Conservation (phyloP, 1,284 basidiomycete species). For the Trichosporon asahii region DNA sequence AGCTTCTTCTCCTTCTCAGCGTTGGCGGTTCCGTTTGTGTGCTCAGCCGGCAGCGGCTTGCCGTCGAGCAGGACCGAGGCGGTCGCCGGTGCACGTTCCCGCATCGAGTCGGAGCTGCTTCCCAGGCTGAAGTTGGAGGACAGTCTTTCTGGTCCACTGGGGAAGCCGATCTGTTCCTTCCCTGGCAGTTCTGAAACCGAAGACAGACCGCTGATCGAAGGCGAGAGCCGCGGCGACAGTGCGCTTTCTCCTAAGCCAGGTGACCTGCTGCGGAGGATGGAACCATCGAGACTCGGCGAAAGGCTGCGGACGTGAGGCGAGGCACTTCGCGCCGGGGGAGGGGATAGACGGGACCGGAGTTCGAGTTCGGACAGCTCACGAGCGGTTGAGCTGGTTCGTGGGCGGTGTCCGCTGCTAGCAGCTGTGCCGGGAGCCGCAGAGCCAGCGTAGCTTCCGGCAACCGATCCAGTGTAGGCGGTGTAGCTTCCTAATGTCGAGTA, state of each 20-base stretch:
- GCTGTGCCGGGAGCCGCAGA: background rate
- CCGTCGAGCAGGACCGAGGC: background rate
- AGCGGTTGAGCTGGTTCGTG: background rate
- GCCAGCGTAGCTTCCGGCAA: slow-evolving; percentile 6
- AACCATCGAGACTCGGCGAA: background rate
- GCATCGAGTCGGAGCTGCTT: slow-evolving; percentile 4
- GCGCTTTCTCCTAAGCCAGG: slow-evolving; percentile 5
- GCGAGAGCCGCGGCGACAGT: slow-evolving; percentile 5
- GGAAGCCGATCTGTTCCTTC: background rate
- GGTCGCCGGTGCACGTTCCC: background rate
- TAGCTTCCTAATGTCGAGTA: slow-evolving; percentile 21
- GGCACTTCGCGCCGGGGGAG: background rate
- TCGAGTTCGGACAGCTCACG: slow-evolving; percentile 4
- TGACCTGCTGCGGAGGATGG: slow-evolving; percentile 6
- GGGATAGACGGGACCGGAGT: background rate
- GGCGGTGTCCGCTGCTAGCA: background rate
- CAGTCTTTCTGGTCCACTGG: background rate
- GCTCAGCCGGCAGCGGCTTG: background rate
- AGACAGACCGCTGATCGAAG: background rate
- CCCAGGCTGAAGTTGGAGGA: background rate
- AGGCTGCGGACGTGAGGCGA: background rate
- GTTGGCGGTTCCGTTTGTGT: background rate
- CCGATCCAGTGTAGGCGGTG: slow-evolving; percentile 14
- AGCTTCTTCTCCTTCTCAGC: background rate
- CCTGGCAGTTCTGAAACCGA: slow-evolving; percentile 6